phyloP scores from a whole-genome alignment of 257 asterid species.

The Nicotiana attenuata region DNA sequence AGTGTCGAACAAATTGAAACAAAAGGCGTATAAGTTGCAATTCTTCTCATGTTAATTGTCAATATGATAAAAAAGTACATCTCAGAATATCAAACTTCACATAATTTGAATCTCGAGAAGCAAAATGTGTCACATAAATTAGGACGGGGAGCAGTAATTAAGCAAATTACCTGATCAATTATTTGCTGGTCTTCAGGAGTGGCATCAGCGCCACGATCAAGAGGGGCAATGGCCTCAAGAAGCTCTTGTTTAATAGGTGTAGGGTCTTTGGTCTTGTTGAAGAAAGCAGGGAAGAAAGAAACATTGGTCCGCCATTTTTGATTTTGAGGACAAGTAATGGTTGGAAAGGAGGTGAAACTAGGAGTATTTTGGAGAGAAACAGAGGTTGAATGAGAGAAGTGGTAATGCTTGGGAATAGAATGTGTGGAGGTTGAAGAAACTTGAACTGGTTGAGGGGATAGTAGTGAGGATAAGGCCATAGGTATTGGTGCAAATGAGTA shows the following conservation, averaged over 20 bases:
- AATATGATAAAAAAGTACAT: too few relatives aligned
- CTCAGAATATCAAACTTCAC: fast-evolving
- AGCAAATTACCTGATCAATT: slow-evolving; percentile 45
- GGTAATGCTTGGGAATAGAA: slow-evolving; percentile 22
- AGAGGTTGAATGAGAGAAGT: background rate
- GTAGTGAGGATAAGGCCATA: slow-evolving; percentile 63
- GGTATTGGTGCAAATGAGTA: background rate
- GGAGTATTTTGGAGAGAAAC: slow-evolving; percentile 6
- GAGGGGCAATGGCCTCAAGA: slow-evolving; percentile 72
- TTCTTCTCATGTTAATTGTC: too few relatives aligned
- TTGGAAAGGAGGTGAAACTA: background rate
- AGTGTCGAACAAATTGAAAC: too few relatives aligned
- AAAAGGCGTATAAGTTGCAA: too few relatives aligned
- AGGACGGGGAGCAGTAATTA: background rate
- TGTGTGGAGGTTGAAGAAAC: slow-evolving; percentile 3
- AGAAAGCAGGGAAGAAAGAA: slow-evolving; percentile 63
- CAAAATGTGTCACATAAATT: too few relatives aligned
- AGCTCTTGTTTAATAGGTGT: slow-evolving; percentile 66
- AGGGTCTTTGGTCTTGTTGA: slow-evolving; percentile 44
- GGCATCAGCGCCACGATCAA: slow-evolving; percentile 94
- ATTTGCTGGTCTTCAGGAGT: slow-evolving; percentile 64
- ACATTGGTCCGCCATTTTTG: slow-evolving; percentile 57
- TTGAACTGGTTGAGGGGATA: slow-evolving; percentile 29
- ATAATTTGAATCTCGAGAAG: too few relatives aligned
- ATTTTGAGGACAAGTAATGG: background rate